phyloP scores from a whole-genome alignment of 495 filamentous ascomycete genomes.

The Durotheca rogersii region DNA sequence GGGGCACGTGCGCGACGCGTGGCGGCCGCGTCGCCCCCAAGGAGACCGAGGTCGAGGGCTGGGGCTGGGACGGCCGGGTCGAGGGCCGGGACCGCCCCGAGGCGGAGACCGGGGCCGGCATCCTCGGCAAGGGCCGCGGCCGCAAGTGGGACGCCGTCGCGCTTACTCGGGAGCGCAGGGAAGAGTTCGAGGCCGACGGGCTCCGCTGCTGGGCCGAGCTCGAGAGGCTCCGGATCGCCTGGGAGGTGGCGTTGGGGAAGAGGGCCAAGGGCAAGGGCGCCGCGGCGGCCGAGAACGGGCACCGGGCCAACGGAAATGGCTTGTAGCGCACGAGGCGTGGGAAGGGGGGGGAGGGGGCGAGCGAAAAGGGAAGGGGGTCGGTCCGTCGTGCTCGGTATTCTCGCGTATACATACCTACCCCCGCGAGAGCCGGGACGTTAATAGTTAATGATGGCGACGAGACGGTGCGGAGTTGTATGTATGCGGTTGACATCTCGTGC shows the following conservation, averaged over 20 bases:
- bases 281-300: not conserved
- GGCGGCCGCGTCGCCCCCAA: slow-evolving; percentile 59
- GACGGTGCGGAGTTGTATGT: too few species aligned
- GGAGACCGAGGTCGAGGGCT: slow-evolving; percentile 79
- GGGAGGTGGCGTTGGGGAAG: slow-evolving; percentile 60
- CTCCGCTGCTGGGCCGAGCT: slow-evolving; percentile 76
- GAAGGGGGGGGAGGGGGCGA: not conserved
- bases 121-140: slow-evolving; percentile 43
- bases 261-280: slow-evolving; percentile 4
- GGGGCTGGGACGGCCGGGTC: slow-evolving; percentile 75
- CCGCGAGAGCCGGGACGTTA: too few species aligned
- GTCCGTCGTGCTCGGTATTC: not conserved
- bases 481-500: not conserved
- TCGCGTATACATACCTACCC: not conserved
- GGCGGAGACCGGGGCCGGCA: slow-evolving; percentile 19
- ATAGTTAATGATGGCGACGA: too few species aligned
- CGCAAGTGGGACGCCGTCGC: slow-evolving; percentile 58
- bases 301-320: slow-evolving; percentile 2
- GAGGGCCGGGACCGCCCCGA: slow-evolving; percentile 50
- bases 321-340: not conserved
- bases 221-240: slow-evolving; percentile 75
- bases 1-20: slow-evolving; percentile 70
- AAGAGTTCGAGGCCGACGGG: slow-evolving; percentile 73
- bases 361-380: not conserved
- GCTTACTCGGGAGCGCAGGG: slow-evolving; percentile 62